Evolutionary conservation across 352 stramenopile species (phyloP).

Genomic region (Pythium plurisporium): DNA sequence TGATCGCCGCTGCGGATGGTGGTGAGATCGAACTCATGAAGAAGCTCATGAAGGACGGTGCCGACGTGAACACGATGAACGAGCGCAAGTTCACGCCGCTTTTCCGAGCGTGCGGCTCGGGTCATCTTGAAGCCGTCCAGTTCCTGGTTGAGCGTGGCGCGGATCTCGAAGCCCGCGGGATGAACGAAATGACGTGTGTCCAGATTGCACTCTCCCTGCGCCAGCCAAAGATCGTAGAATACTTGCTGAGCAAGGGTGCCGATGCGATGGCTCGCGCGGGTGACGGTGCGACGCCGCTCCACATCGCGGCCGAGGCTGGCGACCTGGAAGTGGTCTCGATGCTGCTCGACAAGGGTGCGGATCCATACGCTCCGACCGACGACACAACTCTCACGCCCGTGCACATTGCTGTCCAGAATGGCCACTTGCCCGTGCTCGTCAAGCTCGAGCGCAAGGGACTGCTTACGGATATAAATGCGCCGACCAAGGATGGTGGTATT

Average conservation of each 20-base stretch:
- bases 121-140: constrained; percentile 53
- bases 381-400: constrained; percentile 24
- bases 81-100: constrained; percentile 24
- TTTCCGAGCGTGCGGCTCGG: constrained; percentile 29
- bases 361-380: constrained; percentile 17
- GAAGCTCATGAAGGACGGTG: constrained; percentile 15
- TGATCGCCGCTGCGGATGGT: constrained; percentile 24
- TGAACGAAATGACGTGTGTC: constrained; percentile 66
- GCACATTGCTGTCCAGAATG: constrained; percentile 24
- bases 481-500: constrained; percentile 20
- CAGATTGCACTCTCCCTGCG: constrained; percentile 72
- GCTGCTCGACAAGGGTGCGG: constrained; percentile 57
- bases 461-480: constrained; percentile 20
- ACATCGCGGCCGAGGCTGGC: constrained; percentile 56
- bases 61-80: constrained; percentile 26
- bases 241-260: constrained; percentile 49
- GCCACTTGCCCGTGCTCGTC: constrained; percentile 23
- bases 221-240: constrained; percentile 41
- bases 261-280: constrained; percentile 41
- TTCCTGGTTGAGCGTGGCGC: constrained; percentile 45
- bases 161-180: constrained; percentile 31
- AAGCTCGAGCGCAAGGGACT: constrained; percentile 22
- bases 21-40: constrained; percentile 20
- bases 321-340: constrained; percentile 43
- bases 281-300: constrained; percentile 63